Conservation (phyloP, 2,329 filamentous ascomycete genomes). For the Monilinia laxa region DNA sequence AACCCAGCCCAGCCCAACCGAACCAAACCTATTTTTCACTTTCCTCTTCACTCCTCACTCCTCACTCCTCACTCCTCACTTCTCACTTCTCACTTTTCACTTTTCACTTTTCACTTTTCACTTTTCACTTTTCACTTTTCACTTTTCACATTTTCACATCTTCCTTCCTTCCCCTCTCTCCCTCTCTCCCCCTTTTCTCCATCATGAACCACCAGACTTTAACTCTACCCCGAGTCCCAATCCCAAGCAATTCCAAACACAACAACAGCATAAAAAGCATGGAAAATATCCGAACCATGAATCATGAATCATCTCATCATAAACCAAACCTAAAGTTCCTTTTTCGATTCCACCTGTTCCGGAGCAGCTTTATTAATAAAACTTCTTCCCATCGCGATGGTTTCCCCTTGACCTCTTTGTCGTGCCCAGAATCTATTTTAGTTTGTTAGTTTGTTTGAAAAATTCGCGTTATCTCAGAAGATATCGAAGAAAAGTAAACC, state of each 20-base stretch:
- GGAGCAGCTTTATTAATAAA: constrained; percentile 51
- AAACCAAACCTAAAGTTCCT: constrained; percentile 23
- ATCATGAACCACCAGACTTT: background rate
- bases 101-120: too few relatives aligned
- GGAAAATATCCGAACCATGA: background rate
- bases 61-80: too few relatives aligned
- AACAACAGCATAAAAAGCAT: background rate
- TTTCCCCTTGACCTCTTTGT: constrained; percentile 58
- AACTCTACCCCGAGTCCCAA: background rate
- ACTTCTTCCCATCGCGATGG: constrained; percentile 54
- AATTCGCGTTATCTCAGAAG: background rate
- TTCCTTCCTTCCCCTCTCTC: background rate
- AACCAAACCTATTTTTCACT: too few relatives aligned
- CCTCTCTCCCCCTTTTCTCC: background rate
- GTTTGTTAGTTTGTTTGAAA: background rate
- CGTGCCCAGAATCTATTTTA: constrained; percentile 52
- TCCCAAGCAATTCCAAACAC: background rate
- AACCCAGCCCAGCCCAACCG: too few relatives aligned
- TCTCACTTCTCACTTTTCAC: too few relatives aligned
- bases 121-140: too few relatives aligned
- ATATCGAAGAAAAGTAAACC: background rate
- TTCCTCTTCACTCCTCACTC: too few relatives aligned
- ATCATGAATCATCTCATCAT: background rate
- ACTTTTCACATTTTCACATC: background rate
- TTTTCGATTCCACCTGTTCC: constrained; percentile 23